Conservation (phyloP, 2,329 filamentous ascomycete species). For the Hymenoscyphus infarciens region DNA sequence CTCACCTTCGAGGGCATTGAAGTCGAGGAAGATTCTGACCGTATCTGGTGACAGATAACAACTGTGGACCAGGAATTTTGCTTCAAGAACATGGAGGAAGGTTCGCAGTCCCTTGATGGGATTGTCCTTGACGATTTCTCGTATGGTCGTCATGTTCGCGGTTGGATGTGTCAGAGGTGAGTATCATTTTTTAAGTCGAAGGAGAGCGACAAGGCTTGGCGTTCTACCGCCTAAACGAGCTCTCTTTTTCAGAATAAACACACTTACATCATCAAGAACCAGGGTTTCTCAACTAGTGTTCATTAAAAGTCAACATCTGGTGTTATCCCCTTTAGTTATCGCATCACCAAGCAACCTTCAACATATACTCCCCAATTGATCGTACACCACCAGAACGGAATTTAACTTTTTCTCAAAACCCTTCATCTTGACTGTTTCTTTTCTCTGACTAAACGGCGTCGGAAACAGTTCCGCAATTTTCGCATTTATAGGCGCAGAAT, state of each 20-base stretch:
- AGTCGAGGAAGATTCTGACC: neutral
- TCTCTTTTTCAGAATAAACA: too few species aligned
- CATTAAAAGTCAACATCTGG: too few species aligned
- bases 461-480: conserved; percentile 18
- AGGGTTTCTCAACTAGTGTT: too few species aligned
- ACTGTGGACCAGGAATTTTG: neutral
- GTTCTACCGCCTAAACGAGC: too few species aligned
- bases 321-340: too few species aligned
- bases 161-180: neutral
- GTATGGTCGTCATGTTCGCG: neutral
- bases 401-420: neutral
- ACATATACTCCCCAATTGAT: too few species aligned
- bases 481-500: conserved; percentile 18
- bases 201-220: too few species aligned
- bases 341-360: too few species aligned
- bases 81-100: neutral
- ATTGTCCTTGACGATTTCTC: neutral
- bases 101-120: neutral
- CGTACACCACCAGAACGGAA: too few species aligned
- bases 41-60: neutral
- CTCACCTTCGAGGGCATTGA: neutral
- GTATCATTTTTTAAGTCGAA: too few species aligned
- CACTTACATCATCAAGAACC: too few species aligned
- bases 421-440: neutral
- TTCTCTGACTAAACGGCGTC: conserved; percentile 11